Evolutionary conservation across 306 rosid species (phyloP).

Genomic region (Echinosophora koreensis): DNA sequence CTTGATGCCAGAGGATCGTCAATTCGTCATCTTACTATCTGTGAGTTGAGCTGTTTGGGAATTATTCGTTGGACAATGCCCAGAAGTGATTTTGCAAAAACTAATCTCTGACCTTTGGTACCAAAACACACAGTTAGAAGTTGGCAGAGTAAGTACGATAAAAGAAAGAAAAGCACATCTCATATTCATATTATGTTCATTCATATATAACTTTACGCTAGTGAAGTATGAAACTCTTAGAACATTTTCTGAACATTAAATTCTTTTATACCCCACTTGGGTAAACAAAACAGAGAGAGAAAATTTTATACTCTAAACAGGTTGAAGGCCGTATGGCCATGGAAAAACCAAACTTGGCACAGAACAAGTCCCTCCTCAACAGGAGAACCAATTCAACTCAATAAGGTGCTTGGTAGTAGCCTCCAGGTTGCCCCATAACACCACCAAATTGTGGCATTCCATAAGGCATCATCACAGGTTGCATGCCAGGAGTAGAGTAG

Average conservation of each 20-base stretch:
- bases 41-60: too few species aligned
- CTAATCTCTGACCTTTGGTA: too few species aligned
- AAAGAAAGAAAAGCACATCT: not conserved
- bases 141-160: not conserved
- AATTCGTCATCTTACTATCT: not conserved
- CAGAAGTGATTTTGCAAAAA: too few species aligned
- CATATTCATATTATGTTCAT: not conserved
- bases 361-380: constrained; percentile 22
- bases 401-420: constrained; percentile 63
- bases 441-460: constrained; percentile 68
- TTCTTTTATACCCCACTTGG: constrained; percentile 19
- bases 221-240: constrained; percentile 20
- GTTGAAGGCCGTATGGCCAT: constrained; percentile 12
- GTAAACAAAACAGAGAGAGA: not conserved
- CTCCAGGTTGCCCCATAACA: constrained; percentile 63
- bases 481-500: constrained; percentile 54
- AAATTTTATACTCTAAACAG: not conserved
- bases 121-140: too few species aligned
- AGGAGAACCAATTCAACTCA: constrained; percentile 31
- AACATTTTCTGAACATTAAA: constrained; percentile 13
- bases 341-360: not conserved
- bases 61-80: too few species aligned
- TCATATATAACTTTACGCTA: not conserved
- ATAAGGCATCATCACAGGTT: constrained; percentile 67
- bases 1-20: not conserved